Evolutionary conservation across 352 stramenopile genomes (phyloP), one percentile per base, ranked within the genome.

Genomic region (Phytophthora syringae): DNA sequence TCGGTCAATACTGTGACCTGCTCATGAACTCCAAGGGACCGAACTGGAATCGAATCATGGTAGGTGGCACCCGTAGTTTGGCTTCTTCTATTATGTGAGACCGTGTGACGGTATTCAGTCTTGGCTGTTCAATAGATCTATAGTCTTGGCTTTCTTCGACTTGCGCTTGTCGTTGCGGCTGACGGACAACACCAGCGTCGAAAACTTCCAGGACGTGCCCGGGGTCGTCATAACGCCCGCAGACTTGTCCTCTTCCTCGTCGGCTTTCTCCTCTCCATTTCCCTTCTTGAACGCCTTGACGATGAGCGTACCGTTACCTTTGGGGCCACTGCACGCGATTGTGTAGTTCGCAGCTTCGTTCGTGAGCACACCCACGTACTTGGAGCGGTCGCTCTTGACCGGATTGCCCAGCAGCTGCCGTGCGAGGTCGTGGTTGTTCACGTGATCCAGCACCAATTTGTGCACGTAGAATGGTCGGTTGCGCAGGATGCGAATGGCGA

Each of bases 401-500:
- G 84, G 82, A 58, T 90, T 74, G 18, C 84, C 84, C 9, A 93
- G 71, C 18, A 88, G 48, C 40, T 80, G 70, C 0, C 82, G 78
- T 13, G 84, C 84, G 50, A 70, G 60, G n/a, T 83, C 73, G 65
- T 77, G 82, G 62, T 90, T 89, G 64, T 93, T 93, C 15, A 90
- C 79, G 37, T 86, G 82, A 56, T 91, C 84, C 21, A 93, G 61
- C 47, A 87, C 84, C 27, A 93, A 57, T 43, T 91, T 93, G 76
- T 91, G 84, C 64, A 91, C 82, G 77, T 93, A 93, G 57, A 86
- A 89, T 50, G 84, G 79, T 45, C 82, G 80, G 61, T 91, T 91
- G 57, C 80, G 84, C 36, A 93, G 58, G 52, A 93, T 90, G 21
- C 84, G 84, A 53, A 93, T 89, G 21, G 85, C 62, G 32, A 90